A percentile compares a stretch with the other conserved stretches of the same genome.
Evolutionary conservation across 2,329 filamentous ascomycete species (phyloP).

Genomic region (Fusarium sp.): DNA sequence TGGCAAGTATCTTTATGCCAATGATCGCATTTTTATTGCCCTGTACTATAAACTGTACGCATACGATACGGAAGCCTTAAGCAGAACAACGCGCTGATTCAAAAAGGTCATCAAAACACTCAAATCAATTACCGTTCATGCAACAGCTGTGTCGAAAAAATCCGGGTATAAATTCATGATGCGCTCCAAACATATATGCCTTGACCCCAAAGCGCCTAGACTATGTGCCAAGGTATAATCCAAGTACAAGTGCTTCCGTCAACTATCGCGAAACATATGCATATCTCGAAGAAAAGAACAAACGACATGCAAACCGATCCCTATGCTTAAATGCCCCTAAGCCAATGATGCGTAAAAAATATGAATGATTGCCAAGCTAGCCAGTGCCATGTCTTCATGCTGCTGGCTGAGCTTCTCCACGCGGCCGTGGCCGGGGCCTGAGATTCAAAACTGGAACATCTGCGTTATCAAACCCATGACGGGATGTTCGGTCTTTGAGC

Average conservation of each 20-base stretch:
- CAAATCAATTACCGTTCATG: background rate
- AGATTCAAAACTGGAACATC: constrained; percentile 48
- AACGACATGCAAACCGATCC: constrained; percentile 16
- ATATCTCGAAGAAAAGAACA: constrained; percentile 9
- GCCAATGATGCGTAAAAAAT: constrained; percentile 11
- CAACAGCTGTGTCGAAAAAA: constrained; percentile 10
- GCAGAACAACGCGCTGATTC: background rate
- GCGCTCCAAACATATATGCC: constrained; percentile 26
- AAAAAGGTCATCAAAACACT: background rate
- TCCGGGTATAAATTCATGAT: constrained; percentile 39
- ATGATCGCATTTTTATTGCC: too few species aligned
- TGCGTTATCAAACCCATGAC: constrained; percentile 38
- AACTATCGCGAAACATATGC: constrained; percentile 12
- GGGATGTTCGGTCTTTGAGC: constrained; percentile 47
- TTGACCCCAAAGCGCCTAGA: constrained; percentile 19
- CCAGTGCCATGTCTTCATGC: constrained; percentile 19
- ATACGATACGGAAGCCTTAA: background rate
- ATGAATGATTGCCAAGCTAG: background rate
- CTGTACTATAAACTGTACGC: too few species aligned
- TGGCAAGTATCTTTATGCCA: too few species aligned
- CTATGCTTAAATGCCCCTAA: constrained; percentile 10
- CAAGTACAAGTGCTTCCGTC: constrained; percentile 20
- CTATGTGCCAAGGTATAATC: constrained; percentile 28
- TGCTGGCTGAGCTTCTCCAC: constrained; percentile 30
- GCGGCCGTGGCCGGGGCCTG: constrained; percentile 39